These are phyloP conservation scores for Kwoniella bestiolae DNA, from an alignment of 768 basidiomycete species.

Conservation along the genomic window DNA sequence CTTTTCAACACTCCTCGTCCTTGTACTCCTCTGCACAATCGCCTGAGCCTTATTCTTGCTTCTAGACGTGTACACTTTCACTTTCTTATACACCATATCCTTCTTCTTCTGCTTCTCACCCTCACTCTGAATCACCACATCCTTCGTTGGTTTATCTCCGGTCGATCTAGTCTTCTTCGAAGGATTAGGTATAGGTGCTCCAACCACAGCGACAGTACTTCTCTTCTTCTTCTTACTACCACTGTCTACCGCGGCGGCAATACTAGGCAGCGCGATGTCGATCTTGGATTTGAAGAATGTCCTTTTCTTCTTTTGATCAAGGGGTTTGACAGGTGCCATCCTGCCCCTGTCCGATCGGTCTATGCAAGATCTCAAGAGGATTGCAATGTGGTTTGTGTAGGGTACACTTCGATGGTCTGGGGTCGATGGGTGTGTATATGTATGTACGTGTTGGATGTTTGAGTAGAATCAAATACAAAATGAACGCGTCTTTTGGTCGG, in stretches of 20 bases:
- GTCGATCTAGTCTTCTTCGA: background rate
- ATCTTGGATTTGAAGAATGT: slow-evolving; percentile 10
- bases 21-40: background rate
- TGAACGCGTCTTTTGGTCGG: slow-evolving; percentile 3
- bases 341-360: background rate
- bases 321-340: slow-evolving; percentile 8
- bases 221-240: background rate
- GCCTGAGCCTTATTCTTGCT: background rate
- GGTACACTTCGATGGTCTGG: background rate
- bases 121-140: too few relatives aligned
- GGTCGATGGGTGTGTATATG: background rate
- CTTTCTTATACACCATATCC: background rate
- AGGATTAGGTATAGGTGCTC: background rate
- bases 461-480: background rate
- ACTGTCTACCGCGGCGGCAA: background rate
- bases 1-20: background rate
- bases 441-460: background rate
- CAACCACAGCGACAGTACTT: background rate
- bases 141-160: too few relatives aligned
- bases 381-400: too few relatives aligned
- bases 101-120: background rate
- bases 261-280: background rate
- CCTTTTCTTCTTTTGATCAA: background rate
- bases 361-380: background rate
- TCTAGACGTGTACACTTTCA: background rate